Evolutionary conservation across 495 filamentous ascomycete species (phyloP), one percentile per base, ranked within the genome.

Genomic region (Neurospora tetraspora): DNA sequence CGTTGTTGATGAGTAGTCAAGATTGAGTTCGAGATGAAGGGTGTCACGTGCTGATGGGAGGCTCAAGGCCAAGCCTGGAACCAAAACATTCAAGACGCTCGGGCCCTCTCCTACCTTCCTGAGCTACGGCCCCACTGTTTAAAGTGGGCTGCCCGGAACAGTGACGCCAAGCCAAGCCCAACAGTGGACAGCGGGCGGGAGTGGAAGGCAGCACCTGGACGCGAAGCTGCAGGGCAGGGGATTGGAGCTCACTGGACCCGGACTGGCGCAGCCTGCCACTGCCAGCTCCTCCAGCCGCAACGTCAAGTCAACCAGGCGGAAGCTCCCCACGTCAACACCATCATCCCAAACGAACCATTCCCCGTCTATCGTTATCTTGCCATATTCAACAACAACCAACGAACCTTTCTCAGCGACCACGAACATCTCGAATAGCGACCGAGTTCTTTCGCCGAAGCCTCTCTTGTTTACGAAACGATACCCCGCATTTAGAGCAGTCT

Each of bases 151-250:
- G n/a, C n/a, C n/a, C 27, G 12, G 14, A 42, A 34, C 53, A 36
- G 53, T 65, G 53, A 61, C 53, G 53, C 53, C 27, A 65, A 65
- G 53, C 53, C 53, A 65, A 65, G 53, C 53, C 53, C 53, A 34
- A 34, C 53, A 61, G 47, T 61, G 47, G 47, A 61, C 47, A 31
- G 53, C 53, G 34, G 11, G 14, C 40, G 53, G 53, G 14, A 34
- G 53, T 61, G 59, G 71, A 77, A 82, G 80, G 80, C 79, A 82
- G 79, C 80, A 82, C 79, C 74, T 70, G 73, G 74, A 82, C 80
- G 80, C 80, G 80, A 82, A 82, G 79, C 80, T 80, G 39, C 73
- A 74, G 73, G 73, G 73, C 53, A 61, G 27, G 53, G 16, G 38
- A 68, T 72, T 72, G 20, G 37, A 65, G 12, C 39, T 65, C 34